Evolutionary conservation across 306 rosid species (phyloP), one percentile per base, ranked within the genome.

Genomic region (Senna siamea): DNA sequence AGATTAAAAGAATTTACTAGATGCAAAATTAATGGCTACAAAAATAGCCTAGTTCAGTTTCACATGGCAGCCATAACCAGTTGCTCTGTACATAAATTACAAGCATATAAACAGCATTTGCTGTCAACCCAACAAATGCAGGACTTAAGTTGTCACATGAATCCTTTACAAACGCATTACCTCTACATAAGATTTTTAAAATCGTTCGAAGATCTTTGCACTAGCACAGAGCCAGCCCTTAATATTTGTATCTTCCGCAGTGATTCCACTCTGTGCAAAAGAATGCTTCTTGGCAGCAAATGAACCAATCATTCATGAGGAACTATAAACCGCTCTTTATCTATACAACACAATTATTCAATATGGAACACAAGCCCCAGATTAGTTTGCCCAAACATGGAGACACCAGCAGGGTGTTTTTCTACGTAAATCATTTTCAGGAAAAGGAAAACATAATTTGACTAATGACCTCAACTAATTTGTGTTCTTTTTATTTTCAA

Each of bases 401-500:
- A 83, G 78, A 82, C 58, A 77, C 80, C 74, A 60, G 54, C 79
- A 80, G 6, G 74, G 60, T 68, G 32, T 35, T 79, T 28, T 10
- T 20, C 56, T 70, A 43, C 76, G 18, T 58, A 74, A 75, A 85
- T 70, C 71, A 14, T 79, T 80, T 77, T 83, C 70, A 40, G 74
- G 37, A 55, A 82, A 0, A 53, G 32, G 30, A 9, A 20, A 56
- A 48, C 69, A 32, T 51, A 76, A 53, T 59, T 70, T 60, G 57
- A 41, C 30, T 70, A 56, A 28, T 34, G 66, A 38, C 70, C 66
- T 35, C 55, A 38, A 53, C 44, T 52, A 71, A 59, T 68, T 76
- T 84, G 82, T 58, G 6, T 54, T 83, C 83, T 22, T 89, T 78
- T 85, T 91, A 55, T 26, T 71, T 80, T 93, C 96, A 8, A 89